Conservation (phyloP, 2,329 filamentous ascomycete species). For the Bertia moriformis region DNA sequence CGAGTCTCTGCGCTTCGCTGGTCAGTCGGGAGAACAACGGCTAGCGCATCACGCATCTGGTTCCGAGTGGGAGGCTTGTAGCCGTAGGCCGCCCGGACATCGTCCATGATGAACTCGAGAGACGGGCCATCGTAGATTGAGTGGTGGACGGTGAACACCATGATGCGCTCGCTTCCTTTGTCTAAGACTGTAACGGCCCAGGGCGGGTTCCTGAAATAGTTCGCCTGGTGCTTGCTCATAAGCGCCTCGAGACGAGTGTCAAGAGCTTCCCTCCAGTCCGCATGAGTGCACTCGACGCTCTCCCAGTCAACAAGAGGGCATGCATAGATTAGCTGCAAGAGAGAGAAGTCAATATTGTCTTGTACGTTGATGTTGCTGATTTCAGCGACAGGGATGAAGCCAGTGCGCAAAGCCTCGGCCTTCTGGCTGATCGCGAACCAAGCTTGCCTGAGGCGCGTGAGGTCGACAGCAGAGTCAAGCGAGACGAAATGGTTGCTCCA, state of each 20-base stretch:
- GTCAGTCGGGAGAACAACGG: constrained; percentile 8
- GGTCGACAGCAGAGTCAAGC: constrained; percentile 12
- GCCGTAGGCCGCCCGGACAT: constrained; percentile 19
- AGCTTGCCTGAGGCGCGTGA: constrained; percentile 12
- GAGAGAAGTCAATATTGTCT: constrained; percentile 6
- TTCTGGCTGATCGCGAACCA: constrained; percentile 14
- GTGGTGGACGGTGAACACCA: constrained; percentile 34
- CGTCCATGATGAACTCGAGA: constrained; percentile 32
- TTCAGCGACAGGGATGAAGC: constrained; percentile 14
- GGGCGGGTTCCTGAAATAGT: constrained; percentile 14
- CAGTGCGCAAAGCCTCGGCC: constrained; percentile 18
- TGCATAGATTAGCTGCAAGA: constrained; percentile 6
- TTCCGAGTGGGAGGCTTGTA: constrained; percentile 8
- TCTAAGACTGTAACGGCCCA: constrained; percentile 19
- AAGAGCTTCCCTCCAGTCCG: constrained; percentile 5
- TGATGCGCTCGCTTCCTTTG: constrained; percentile 7
- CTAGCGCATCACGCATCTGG: constrained; percentile 13
- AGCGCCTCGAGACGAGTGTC: constrained; percentile 7
- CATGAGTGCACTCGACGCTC: constrained; percentile 5
- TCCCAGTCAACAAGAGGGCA: constrained; percentile 5
- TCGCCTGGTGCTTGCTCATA: constrained; percentile 10
- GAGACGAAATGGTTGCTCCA: constrained; percentile 22
- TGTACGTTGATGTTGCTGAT: constrained; percentile 5
- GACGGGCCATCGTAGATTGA: constrained; percentile 50
- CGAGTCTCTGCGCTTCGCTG: constrained; percentile 6